Evolutionary conservation across 1,139 yeast genomes (phyloP).

Genomic region (Saccharomyces hybrid): DNA sequence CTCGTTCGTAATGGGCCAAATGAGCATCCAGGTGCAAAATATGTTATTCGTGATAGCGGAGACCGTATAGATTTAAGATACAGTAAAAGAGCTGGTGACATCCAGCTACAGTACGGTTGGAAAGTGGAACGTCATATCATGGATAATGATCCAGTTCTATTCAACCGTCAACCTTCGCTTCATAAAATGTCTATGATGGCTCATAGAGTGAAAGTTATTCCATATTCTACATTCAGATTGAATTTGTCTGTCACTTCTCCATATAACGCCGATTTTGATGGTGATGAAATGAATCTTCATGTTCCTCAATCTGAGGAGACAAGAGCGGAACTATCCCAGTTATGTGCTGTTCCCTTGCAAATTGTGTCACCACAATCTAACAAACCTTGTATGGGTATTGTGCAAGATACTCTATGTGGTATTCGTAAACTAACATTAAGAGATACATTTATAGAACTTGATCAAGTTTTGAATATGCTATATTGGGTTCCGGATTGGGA

Average conservation of each 20-base stretch:
- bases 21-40: conserved; percentile 99
- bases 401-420: conserved; percentile 97
- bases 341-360: conserved; percentile 95
- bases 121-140: conserved; percentile 95
- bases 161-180: conserved; percentile 97
- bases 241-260: conserved; percentile 96
- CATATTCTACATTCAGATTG: conserved; percentile 93
- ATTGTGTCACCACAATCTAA: conserved; percentile 97
- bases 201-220: conserved; percentile 98
- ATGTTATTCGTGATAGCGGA: conserved; percentile 95
- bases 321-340: conserved; percentile 86
- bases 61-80: conserved; percentile 95
- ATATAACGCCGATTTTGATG: conserved; percentile 99
- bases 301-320: conserved; percentile 99
- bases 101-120: conserved; percentile 97
- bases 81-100: conserved; percentile 96
- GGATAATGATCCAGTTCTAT: conserved; percentile 95
- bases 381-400: conserved; percentile 99
- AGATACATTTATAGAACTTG: conserved; percentile 81
- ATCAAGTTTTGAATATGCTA: conserved; percentile 90
- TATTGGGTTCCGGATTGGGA: conserved; percentile 99
- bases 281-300: conserved; percentile 99
- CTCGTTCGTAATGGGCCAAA: conserved; percentile 95
- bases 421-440: conserved; percentile 89
- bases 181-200: conserved; percentile 99